Conservation (phyloP, 768 basidiomycete genomes). For the Tylopilus subfusipes region DNA sequence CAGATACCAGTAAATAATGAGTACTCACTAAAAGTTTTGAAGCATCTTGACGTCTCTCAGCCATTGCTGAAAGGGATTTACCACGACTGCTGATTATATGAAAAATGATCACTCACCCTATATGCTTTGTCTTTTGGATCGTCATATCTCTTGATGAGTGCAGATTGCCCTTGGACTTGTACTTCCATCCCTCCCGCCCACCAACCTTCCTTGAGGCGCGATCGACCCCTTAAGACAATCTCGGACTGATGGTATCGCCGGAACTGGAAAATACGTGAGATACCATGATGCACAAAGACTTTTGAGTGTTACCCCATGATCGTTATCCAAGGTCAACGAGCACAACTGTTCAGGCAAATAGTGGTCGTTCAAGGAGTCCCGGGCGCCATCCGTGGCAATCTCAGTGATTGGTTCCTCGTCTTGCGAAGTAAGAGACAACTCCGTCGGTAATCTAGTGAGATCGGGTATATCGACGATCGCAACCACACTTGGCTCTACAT, state of each 20-base stretch:
- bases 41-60: slow-evolving; percentile 47
- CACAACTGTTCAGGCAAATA: slow-evolving; percentile 22
- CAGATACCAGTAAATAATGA: not conserved
- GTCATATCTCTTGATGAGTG: slow-evolving; percentile 45
- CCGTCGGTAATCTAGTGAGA: not conserved
- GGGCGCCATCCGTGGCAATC: slow-evolving; percentile 16
- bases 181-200: slow-evolving; percentile 44
- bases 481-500: not conserved
- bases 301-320: slow-evolving; percentile 33
- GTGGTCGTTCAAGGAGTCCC: slow-evolving; percentile 17
- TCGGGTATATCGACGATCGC: slow-evolving; percentile 2
- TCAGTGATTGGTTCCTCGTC: slow-evolving; percentile 16
- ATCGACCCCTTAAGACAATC: slow-evolving; percentile 36
- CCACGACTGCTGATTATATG: not conserved
- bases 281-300: not conserved
- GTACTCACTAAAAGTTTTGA: slow-evolving; percentile 46
- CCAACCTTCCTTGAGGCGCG: slow-evolving; percentile 42
- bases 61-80: slow-evolving; percentile 38
- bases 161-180: slow-evolving; percentile 38
- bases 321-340: slow-evolving; percentile 20
- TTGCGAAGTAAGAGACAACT: not conserved
- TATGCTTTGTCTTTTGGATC: slow-evolving; percentile 30
- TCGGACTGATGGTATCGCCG: slow-evolving; percentile 50
- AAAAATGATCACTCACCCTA: slow-evolving; percentile 25
- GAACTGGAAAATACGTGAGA: slow-evolving; percentile 35